phyloP scores from a whole-genome alignment of 352 stramenopile genomes.

The Pseudoperonospora humuli region DNA sequence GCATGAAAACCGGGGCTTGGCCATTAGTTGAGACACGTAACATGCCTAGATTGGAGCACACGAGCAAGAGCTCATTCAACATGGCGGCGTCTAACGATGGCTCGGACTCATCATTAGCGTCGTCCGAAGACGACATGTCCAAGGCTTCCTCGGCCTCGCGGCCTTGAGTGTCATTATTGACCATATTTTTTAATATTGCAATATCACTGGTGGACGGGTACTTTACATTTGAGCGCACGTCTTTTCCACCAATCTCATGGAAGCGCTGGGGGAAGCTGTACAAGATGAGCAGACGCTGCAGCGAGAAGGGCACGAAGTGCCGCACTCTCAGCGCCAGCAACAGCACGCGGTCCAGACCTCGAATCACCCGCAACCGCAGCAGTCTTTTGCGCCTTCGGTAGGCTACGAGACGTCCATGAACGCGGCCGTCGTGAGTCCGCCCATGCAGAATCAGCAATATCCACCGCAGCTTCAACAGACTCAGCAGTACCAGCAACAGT shows the following conservation, averaged over 20 bases:
- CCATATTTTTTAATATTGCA: too few species aligned
- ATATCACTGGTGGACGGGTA: too few species aligned
- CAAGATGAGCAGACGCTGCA: slow-evolving; percentile 5
- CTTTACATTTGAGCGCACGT: too few species aligned
- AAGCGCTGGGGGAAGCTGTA: not conserved
- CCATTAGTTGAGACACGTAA: slow-evolving; percentile 50
- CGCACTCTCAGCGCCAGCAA: slow-evolving; percentile 7
- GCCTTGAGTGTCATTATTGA: too few species aligned
- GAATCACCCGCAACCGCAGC: not conserved
- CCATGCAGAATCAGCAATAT: slow-evolving; percentile 12
- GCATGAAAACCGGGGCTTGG: slow-evolving; percentile 60
- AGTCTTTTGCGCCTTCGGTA: slow-evolving; percentile 7
- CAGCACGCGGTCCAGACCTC: not conserved
- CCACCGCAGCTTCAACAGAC: slow-evolving; percentile 14
- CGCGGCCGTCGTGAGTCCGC: slow-evolving; percentile 4
- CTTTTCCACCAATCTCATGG: not conserved
- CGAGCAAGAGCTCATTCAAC: slow-evolving; percentile 83
- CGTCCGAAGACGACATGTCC: slow-evolving; percentile 36
- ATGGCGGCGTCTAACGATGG: slow-evolving; percentile 60
- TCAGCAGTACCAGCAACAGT: slow-evolving; percentile 14
- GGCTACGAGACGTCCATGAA: slow-evolving; percentile 15
- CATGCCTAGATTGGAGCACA: slow-evolving; percentile 85
- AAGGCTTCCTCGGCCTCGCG: slow-evolving; percentile 12
- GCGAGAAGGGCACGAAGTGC: slow-evolving; percentile 4
- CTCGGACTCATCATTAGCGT: slow-evolving; percentile 24